These are phyloP conservation scores for Sporobolomyces roseus DNA, from an alignment of 768 basidiomycete species.

Conservation along the genomic window DNA sequence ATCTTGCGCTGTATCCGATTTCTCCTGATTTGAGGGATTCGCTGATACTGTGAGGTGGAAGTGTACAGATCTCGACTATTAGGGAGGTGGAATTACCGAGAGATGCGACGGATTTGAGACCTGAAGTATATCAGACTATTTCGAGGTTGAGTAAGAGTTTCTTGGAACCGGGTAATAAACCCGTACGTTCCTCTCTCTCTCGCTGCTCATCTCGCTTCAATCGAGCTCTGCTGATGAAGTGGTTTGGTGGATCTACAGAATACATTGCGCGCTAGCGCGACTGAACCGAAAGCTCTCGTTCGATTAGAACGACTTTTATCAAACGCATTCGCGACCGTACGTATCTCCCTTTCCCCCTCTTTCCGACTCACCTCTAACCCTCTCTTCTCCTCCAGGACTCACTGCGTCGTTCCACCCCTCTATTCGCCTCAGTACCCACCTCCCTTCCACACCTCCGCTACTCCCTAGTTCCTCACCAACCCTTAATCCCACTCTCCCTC, in stretches of 20 bases:
- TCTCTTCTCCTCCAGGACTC: neutral
- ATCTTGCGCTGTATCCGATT: no score
- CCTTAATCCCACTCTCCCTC: neutral
- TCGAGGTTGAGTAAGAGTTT: conserved; percentile 22
- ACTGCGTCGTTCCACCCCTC: neutral
- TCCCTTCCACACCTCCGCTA: conserved; percentile 20
- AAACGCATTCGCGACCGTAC: neutral
- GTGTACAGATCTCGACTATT: no score
- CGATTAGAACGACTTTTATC: neutral
- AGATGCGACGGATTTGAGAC: conserved; percentile 1
- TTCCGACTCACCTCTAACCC: neutral
- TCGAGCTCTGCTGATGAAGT: no score
- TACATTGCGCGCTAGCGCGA: conserved; percentile 15
- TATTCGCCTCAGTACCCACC: conserved; percentile 14
- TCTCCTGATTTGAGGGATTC: no score
- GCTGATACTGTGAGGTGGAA: no score
- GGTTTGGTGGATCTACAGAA: neutral
- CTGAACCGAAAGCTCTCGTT: neutral
- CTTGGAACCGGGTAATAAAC: conserved; percentile 5
- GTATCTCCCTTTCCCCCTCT: neutral
- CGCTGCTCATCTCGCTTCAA: no score
- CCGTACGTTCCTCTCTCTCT: neutral
- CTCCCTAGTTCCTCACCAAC: conserved; percentile 15
- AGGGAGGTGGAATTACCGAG: conserved; percentile 4
- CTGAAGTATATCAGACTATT: conserved; percentile 30